phyloP scores from a whole-genome alignment of 768 basidiomycete genomes.

The Tephrocybe sp. region DNA sequence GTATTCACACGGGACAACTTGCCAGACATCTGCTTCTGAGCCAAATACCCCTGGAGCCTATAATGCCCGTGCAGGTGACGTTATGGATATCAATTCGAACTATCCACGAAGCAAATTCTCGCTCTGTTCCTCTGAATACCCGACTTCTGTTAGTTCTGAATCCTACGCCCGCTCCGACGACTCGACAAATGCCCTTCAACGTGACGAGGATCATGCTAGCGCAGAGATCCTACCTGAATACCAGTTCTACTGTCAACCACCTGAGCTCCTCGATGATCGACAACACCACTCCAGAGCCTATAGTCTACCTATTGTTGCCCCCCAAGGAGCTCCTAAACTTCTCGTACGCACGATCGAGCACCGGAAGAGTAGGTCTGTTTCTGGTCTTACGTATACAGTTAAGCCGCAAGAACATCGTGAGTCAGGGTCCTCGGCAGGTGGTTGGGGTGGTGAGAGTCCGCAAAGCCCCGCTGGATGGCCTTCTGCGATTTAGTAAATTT shows the following conservation, averaged over 20 bases:
- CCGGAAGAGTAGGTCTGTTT: conserved; percentile 24
- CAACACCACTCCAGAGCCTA: conserved; percentile 16
- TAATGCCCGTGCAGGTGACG: neutral
- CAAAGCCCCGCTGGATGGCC: conserved; percentile 10
- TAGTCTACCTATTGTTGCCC: conserved; percentile 20
- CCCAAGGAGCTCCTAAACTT: conserved; percentile 1
- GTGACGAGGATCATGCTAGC: neutral
- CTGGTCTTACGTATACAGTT: conserved; percentile 17
- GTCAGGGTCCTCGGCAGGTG: conserved; percentile 8
- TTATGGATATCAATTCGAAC: conserved; percentile 25
- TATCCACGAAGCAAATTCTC: conserved; percentile 31
- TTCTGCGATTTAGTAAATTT: neutral
- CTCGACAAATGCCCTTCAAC: neutral
- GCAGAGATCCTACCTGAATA: conserved; percentile 13
- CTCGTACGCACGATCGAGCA: conserved; percentile 18
- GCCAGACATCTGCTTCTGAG: neutral
- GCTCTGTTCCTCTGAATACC: conserved; percentile 29
- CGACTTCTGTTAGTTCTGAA: conserved; percentile 15
- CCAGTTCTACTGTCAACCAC: conserved; percentile 18
- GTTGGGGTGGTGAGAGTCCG: conserved; percentile 8
- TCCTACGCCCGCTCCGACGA: conserved; percentile 8
- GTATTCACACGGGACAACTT: neutral
- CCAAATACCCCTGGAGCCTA: conserved; percentile 1
- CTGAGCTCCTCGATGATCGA: conserved; percentile 10
- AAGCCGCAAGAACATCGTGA: conserved; percentile 6